Percentiles rank a stretch among this genome's conserved stretches.
Conservation (phyloP, 2,329 filamentous ascomycete genomes). For the Diaporthe ampelina region DNA sequence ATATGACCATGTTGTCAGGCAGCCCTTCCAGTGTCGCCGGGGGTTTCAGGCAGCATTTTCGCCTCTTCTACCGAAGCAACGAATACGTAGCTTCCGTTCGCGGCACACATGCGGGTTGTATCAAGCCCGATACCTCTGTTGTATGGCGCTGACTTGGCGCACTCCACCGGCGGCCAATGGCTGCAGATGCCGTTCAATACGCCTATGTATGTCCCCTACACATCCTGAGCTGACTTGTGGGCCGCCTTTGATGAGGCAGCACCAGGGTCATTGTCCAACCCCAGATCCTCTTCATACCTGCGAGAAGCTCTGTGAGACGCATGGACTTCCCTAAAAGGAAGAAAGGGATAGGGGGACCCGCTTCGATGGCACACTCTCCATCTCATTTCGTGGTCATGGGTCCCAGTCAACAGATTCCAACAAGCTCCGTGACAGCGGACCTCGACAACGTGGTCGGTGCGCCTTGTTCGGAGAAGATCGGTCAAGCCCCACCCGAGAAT, state of each 20-base stretch:
- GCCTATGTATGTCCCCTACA: not conserved
- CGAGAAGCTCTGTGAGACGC: conserved; percentile 25
- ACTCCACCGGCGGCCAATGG: not conserved
- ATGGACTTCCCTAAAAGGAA: conserved; percentile 35
- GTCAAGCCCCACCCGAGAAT: conserved; percentile 21
- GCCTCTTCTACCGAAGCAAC: not conserved
- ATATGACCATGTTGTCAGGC: not conserved
- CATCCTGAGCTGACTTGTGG: conserved; percentile 26
- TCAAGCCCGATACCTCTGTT: not conserved
- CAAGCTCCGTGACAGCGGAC: conserved; percentile 28
- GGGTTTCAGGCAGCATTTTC: not conserved
- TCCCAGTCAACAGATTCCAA: conserved; percentile 22
- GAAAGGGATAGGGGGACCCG: conserved; percentile 28
- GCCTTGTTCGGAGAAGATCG: conserved; percentile 31
- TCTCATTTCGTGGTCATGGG: conserved; percentile 34
- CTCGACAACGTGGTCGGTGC: conserved; percentile 34
- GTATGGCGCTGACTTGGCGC: conserved; percentile 7
- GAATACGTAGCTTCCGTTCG: not conserved
- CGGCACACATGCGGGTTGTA: not conserved
- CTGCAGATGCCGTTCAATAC: not conserved
- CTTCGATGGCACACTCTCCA: conserved; percentile 28
- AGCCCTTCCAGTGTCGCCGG: not conserved
- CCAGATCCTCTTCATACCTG: conserved; percentile 1
- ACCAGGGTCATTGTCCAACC: conserved; percentile 8
- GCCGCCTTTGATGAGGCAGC: conserved; percentile 21